A percentile compares a stretch with the other conserved stretches of the same genome.
These are phyloP conservation scores for Moringa oleifera DNA, from an alignment of 345 rosid species.

Conservation along the genomic window DNA sequence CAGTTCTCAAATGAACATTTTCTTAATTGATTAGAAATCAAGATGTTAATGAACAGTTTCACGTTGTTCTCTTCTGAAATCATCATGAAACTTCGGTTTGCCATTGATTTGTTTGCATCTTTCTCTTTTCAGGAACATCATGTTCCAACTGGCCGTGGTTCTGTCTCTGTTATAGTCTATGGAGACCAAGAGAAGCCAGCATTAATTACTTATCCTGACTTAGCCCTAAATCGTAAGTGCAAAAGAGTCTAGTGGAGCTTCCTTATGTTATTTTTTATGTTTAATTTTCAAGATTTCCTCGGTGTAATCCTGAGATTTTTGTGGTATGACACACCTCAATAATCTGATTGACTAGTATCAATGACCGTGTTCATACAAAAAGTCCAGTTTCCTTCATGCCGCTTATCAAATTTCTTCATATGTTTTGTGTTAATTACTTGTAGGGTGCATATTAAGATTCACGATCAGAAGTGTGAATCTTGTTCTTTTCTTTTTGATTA, in stretches of 20 bases:
- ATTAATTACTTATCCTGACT: constrained; percentile 81
- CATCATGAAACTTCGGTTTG: background rate
- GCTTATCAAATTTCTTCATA: background rate
- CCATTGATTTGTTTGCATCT: constrained; percentile 2
- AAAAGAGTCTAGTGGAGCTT: constrained; percentile 3
- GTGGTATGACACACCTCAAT: too few relatives aligned
- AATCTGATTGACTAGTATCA: background rate
- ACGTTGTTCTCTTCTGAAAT: constrained; percentile 1
- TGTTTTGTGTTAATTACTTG: background rate
- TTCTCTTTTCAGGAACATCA: constrained; percentile 60
- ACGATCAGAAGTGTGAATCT: too few relatives aligned
- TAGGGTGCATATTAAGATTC: background rate
- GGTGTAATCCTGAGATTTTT: background rate
- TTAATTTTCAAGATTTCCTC: background rate
- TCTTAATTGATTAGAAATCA: constrained; percentile 13
- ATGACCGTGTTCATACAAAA: background rate
- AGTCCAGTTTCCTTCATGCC: background rate
- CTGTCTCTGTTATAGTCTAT: constrained; percentile 75
- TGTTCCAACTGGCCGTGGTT: constrained; percentile 64
- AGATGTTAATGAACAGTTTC: constrained; percentile 18
- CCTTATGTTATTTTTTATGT: constrained; percentile 5
- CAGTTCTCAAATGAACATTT: constrained; percentile 14
- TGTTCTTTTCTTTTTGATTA: too few relatives aligned
- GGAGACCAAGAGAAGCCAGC: constrained; percentile 90
- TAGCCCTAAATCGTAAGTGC: constrained; percentile 73